Conservation (phyloP, 257 asterid species). For the Rauvolfia tetraphylla region DNA sequence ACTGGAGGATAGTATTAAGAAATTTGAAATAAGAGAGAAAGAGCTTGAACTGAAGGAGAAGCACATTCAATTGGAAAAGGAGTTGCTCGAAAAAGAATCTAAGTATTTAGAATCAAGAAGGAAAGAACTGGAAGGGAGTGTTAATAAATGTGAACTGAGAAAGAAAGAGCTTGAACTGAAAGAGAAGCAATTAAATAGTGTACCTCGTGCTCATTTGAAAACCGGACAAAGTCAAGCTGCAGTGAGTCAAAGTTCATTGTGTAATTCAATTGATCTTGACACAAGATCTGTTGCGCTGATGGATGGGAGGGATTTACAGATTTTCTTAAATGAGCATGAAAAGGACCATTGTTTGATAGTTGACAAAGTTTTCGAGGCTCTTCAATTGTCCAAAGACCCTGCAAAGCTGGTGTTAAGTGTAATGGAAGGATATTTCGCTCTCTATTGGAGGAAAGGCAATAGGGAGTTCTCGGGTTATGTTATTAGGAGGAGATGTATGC, state of each 20-base stretch:
- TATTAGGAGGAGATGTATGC: constrained; percentile 35
- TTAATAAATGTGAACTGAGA: background rate
- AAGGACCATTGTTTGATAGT: constrained; percentile 35
- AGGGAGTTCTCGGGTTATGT: constrained; percentile 18
- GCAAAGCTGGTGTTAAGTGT: constrained; percentile 57
- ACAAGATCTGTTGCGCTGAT: background rate
- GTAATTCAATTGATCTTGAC: background rate
- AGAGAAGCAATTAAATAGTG: constrained; percentile 28
- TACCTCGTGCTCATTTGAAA: background rate
- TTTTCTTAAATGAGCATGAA: constrained; percentile 39
- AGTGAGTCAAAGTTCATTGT: background rate
- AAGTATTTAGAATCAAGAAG: background rate
- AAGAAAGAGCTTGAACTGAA: constrained; percentile 1
- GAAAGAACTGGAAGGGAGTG: constrained; percentile 12
- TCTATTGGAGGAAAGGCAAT: constrained; percentile 24
- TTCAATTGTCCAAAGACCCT: constrained; percentile 44
- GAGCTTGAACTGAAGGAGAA: constrained; percentile 10
- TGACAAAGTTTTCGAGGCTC: constrained; percentile 37
- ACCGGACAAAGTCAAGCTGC: background rate
- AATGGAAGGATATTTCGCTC: constrained; percentile 42
- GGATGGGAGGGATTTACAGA: constrained; percentile 37
- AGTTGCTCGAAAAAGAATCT: constrained; percentile 1
- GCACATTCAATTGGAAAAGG: constrained; percentile 6
- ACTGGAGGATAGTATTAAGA: constrained; percentile 3
- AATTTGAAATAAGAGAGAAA: background rate